These are phyloP conservation scores for Lentinula edodes DNA, from an alignment of 768 basidiomycete genomes.

Conservation along the genomic window DNA sequence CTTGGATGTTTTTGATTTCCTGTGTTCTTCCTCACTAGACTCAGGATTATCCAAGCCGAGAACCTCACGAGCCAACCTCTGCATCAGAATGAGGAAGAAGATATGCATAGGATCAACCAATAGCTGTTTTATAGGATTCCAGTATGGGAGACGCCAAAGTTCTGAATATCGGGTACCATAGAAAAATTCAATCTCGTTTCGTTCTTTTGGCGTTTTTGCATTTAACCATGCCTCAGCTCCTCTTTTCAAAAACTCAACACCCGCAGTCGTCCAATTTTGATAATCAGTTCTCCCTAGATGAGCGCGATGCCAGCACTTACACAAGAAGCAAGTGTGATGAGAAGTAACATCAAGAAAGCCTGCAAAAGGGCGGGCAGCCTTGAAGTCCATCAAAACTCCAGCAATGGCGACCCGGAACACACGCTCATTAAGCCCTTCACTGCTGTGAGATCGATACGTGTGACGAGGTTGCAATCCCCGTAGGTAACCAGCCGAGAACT, in stretches of 20 bases:
- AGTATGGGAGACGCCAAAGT: slow-evolving; percentile 31
- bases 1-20: too few species aligned
- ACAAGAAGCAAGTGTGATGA: neutral
- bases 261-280: slow-evolving; percentile 11
- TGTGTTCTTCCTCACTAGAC: too few species aligned
- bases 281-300: slow-evolving; percentile 2
- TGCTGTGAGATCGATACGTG: neutral
- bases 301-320: neutral
- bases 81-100: neutral
- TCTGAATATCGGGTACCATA: slow-evolving; percentile 23
- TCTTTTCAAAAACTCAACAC: slow-evolving; percentile 7
- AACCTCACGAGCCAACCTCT: neutral
- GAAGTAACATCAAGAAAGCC: neutral
- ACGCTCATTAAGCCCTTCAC: neutral
- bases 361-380: neutral
- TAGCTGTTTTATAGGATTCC: slow-evolving; percentile 16
- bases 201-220: slow-evolving; percentile 7
- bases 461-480: neutral
- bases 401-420: neutral
- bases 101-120: slow-evolving; percentile 33
- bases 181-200: slow-evolving; percentile 12
- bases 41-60: too few species aligned
- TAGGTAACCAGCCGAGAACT: neutral
- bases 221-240: slow-evolving; percentile 17
- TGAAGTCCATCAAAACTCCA: neutral